Evolutionary conservation across 805 yeast species (phyloP), one percentile per base, ranked within the genome.

Genomic region (Saturnispora diversa): DNA sequence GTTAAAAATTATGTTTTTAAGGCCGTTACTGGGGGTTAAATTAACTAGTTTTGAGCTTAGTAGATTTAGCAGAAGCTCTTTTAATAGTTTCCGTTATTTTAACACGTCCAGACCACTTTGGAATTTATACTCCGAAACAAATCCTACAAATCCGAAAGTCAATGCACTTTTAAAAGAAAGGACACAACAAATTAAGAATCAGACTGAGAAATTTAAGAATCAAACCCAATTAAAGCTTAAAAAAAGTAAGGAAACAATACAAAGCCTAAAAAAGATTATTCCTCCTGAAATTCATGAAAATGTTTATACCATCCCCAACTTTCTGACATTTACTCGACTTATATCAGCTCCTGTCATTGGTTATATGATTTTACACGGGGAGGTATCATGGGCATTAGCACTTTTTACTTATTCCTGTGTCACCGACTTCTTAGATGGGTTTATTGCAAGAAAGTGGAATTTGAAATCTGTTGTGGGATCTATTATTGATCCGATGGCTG

Each of bases 401-500:
- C 54, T 92, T 9, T 90, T 92, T 59, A 68, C 77, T 0, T 87
- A 86, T 53, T 87, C 97, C 0, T 82, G 97, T 48, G 58, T 87
- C 4, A 90, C 98, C 0, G 99, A 92, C 58, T 80, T 84, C 47
- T 62, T 88, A 17, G 99, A 92, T 59, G 99, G 99, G 0, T 84
- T 63, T 53, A 75, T 94, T 47, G 99, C 99, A 4, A 69, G 99
- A 41, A 72, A 63, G 44, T 90, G 61, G 65, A 77, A 85, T 42
- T 66, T 82, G 70, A 73, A 77, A 52, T 78, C 95, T 1, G 80
- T 84, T 1, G 73, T 87, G 6, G 99, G 99, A 0, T 80, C 95
- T 0, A 79, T 92, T 12, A 66, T 94, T 25, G 99, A 92, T 54
- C 99, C 99, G 0, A 69, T 86, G 64, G 99, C 98, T 0, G 99